Evolutionary conservation across 2,329 filamentous ascomycete species (phyloP).

Genomic region (Pyrenochaeta sp.): DNA sequence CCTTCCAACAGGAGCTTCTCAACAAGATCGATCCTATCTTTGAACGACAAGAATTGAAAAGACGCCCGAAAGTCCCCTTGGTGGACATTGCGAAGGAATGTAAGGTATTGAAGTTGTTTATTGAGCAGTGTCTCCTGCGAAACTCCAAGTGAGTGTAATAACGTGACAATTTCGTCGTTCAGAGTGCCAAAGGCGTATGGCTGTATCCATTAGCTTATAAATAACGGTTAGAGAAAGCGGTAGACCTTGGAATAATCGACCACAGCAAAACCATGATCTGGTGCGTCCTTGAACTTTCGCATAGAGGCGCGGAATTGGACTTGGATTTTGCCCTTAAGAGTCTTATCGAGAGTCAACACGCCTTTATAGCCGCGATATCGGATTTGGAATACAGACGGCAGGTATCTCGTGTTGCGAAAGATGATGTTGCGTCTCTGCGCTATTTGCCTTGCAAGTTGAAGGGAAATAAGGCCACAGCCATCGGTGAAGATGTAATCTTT

Average conservation of each 20-base stretch:
- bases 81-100: constrained; percentile 39
- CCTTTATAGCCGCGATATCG: constrained; percentile 55
- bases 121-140: constrained; percentile 34
- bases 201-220: constrained; percentile 26
- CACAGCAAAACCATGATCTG: constrained; percentile 49
- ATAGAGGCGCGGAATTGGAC: constrained; percentile 49
- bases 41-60: constrained; percentile 49
- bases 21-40: constrained; percentile 43
- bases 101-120: constrained; percentile 50
- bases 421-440: constrained; percentile 42
- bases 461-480: constrained; percentile 51
- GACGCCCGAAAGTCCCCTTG: constrained; percentile 30
- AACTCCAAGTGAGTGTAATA: constrained; percentile 50
- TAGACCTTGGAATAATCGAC: constrained; percentile 52
- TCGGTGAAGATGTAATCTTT: constrained; percentile 53
- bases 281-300: constrained; percentile 52
- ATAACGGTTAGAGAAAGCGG: too few species aligned
- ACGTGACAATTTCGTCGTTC: constrained; percentile 54
- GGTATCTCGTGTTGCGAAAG: constrained; percentile 48
- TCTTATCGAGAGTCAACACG: constrained; percentile 50
- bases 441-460: constrained; percentile 42
- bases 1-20: constrained; percentile 50
- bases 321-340: constrained; percentile 33
- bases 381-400: constrained; percentile 53
- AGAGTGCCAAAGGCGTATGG: constrained; percentile 52